Conservation (phyloP, 1,284 basidiomycete genomes). For the Leccinum subspadiceum region DNA sequence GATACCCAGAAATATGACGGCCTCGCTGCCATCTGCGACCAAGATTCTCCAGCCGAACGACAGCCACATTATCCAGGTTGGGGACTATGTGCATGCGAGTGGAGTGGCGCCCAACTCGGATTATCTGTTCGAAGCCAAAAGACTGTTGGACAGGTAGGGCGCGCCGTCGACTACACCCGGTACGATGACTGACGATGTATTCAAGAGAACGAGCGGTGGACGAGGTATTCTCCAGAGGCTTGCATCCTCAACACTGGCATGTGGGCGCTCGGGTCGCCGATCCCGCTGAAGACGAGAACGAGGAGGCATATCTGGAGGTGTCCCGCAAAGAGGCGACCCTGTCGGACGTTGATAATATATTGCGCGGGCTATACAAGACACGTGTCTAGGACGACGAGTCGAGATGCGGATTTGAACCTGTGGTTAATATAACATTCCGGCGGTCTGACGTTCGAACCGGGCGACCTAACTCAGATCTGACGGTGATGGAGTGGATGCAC, state of each 20-base stretch:
- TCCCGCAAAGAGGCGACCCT: conserved; percentile 74
- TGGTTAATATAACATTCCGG: conserved; percentile 7
- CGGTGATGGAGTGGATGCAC: neutral
- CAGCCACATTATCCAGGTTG: conserved; percentile 49
- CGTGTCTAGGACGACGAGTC: conserved; percentile 15
- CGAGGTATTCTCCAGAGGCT: conserved; percentile 59
- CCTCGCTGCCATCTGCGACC: conserved; percentile 50
- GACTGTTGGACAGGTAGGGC: conserved; percentile 52
- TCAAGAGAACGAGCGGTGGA: too few species aligned
- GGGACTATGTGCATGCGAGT: conserved; percentile 45
- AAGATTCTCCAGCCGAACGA: conserved; percentile 70
- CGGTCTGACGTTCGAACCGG: neutral
- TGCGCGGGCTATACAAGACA: conserved; percentile 37
- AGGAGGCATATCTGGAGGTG: conserved; percentile 66
- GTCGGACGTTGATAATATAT: conserved; percentile 73
- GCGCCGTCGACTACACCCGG: neutral
- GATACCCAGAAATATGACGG: conserved; percentile 30
- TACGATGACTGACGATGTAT: too few species aligned
- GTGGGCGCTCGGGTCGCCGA: conserved; percentile 46
- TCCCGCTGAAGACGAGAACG: conserved; percentile 31
- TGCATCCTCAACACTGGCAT: conserved; percentile 78
- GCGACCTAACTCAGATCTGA: neutral
- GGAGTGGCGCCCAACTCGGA: conserved; percentile 52
- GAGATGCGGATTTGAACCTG: neutral
- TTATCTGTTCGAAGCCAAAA: conserved; percentile 58